Evolutionary conservation across 345 rosid species (phyloP), one percentile per base, ranked within the genome.

Genomic region (Clarkia xantiana): DNA sequence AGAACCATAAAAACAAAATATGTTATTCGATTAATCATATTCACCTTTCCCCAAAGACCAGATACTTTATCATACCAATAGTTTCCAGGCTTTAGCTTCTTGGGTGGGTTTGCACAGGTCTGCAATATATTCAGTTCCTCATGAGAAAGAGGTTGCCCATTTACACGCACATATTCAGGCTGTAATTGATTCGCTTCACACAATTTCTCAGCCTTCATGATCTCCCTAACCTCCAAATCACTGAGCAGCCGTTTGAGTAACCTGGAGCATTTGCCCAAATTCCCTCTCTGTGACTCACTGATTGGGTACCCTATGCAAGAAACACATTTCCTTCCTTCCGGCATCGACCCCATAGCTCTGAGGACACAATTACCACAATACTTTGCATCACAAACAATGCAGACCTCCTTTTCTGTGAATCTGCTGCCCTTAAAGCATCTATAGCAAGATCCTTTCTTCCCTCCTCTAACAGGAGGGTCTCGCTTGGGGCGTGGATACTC

Each of bases 271-370:
- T 82, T 93, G 23, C 99, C 99, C 62, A 93, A 72, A 49, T 52
- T 75, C 52, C 70, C 74, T 13, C 97, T 61, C 63, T 80, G 82
- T 0, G 78, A 69, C 64, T 93, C 99, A 18, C 82, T 90, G 41
- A 93, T 82, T 0, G 97, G 80, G 62, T 53, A 79, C 9, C 94
- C 86, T 10, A 93, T 93, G 59, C 99, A 93, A 47, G 81, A 67
- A 51, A 93, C 94, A 40, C 99, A 93, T 59, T 93, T 93, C 76
- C 99, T 80, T 54, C 99, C 99, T 79, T 93, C 96, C 1, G 99
- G 99, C 99, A 93, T 93, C 3, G 99, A 93, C 14, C 97, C 99
- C 99, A 93, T 87, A n/a, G 99, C 95, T 57, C 96, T 69, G 67
- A 93, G 99, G 34, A 93, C 95, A 40, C 96, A 93, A 58, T 61